Base-by-base conservation (phyloP, 106 monocot species). In the Amphibolis antarctica region DNA sequence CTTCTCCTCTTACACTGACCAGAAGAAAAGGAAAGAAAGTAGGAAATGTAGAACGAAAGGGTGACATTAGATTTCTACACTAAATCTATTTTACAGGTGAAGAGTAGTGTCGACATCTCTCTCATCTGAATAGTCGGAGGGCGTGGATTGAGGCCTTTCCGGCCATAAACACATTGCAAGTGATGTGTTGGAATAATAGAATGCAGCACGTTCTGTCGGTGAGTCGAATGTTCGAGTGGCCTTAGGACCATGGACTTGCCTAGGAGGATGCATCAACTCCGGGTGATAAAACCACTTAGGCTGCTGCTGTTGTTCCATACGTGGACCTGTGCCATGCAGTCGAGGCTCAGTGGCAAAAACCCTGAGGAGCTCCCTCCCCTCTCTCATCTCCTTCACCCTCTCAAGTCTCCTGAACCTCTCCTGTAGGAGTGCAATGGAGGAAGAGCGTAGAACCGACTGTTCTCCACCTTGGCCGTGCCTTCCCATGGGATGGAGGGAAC, bases 91-190 rank as follows among this genome's bases (percentile, higher is more conserved):
- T 80, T 68, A 85, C 71, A 90, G 77, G 75, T 86, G 86, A 77
- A 92, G 91, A 20, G 86, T 79, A 28, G 86, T 92, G 63, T 92
- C 86, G 7, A 92, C 81, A n/a, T 72, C 77, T 20, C 26, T 65
- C 25, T 66, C 49, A 24, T 63, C 66, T 13, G 61, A 17, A 12
- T 43, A 64, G 49, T 47, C 7, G 25, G 46, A 44, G 23, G 12
- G 0, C 26, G 45, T 20, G 21, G 42, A 56, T 27, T 25, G 27
- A 10, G 54, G 54, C 19, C 65, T 49, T 13, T 42, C 52, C 17
- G 28, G 43, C 62, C 59, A 66, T 12, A 68, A 53, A 1, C 53
- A 55, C 22, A 68, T 52, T 12, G 67, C 59, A 23, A 74, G 65
- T 0, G 71, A 45, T 1, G 43, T 49, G 44, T 64, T 66, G 19